Percentiles rank a stretch among this genome's conserved stretches.
Conservation (phyloP, 176 grass and related monocot species). For the Coix lacrymajobi region DNA sequence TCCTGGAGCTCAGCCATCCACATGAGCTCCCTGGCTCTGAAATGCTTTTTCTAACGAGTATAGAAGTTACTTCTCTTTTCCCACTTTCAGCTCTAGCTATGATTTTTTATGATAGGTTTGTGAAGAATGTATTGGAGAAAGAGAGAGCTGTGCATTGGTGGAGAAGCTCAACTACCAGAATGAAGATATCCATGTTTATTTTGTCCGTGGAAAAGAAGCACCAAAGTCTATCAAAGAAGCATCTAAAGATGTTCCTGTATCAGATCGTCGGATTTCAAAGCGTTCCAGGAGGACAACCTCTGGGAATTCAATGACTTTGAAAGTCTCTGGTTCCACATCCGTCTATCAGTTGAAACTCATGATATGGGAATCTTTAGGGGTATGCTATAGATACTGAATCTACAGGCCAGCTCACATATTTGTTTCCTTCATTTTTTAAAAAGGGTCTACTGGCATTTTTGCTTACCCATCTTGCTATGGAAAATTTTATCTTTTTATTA, state of each 20-base stretch:
- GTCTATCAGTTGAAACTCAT: conserved; percentile 98
- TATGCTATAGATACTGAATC: conserved; percentile 28
- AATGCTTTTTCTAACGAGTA: not conserved
- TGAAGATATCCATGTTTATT: conserved; percentile 69
- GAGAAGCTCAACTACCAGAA: conserved; percentile 76
- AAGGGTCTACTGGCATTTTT: not conserved
- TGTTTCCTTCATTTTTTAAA: not conserved
- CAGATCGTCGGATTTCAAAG: conserved; percentile 81
- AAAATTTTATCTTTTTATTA: not conserved
- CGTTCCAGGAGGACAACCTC: conserved; percentile 72
- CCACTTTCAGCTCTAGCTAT: not conserved
- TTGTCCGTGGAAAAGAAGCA: conserved; percentile 89
- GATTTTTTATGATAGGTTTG: conserved; percentile 58
- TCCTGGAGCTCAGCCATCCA: too few relatives aligned
- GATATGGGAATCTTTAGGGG: conserved; percentile 99
- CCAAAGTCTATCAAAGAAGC: conserved; percentile 90
- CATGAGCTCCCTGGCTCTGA: not conserved
- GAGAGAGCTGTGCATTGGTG: conserved; percentile 72
- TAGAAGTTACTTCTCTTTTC: not conserved
- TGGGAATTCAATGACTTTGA: conserved; percentile 76
- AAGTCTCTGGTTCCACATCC: conserved; percentile 78
- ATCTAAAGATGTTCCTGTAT: conserved; percentile 43
- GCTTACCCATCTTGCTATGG: conserved; percentile 12
- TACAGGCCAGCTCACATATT: not conserved
- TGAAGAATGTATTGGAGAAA: conserved; percentile 93